phyloP scores from a whole-genome alignment of 2,329 filamentous ascomycete genomes.

The Arthrobotrys megalospora region DNA sequence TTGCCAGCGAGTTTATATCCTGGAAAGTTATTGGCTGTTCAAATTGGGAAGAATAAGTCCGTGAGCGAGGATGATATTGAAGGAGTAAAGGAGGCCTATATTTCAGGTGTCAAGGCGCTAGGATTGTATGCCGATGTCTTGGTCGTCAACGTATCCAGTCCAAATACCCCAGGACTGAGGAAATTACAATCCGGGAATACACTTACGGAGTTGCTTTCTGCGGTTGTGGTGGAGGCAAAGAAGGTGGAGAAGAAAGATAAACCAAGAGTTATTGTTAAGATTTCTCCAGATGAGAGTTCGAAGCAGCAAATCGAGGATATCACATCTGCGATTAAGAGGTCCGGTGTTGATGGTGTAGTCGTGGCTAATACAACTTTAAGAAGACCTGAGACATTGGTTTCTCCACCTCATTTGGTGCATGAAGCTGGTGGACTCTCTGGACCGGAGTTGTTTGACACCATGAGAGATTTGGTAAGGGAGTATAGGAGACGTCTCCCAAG shows the following conservation, averaged over 20 bases:
- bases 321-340: constrained; percentile 84
- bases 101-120: constrained; percentile 87
- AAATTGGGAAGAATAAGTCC: constrained; percentile 96
- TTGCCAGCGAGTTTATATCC: constrained; percentile 82
- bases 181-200: constrained; percentile 88
- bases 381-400: constrained; percentile 78
- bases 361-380: constrained; percentile 97
- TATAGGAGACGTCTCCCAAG: constrained; percentile 80
- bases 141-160: constrained; percentile 98
- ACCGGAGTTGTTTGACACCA: constrained; percentile 87
- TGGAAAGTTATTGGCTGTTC: constrained; percentile 86
- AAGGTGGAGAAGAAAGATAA: constrained; percentile 77
- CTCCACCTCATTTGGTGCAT: constrained; percentile 79
- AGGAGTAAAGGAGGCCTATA: constrained; percentile 83
- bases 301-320: constrained; percentile 89
- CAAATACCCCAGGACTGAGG: constrained; percentile 92
- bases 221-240: constrained; percentile 84
- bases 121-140: constrained; percentile 92
- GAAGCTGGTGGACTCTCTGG: constrained; percentile 87
- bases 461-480: constrained; percentile 81
- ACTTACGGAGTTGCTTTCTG: constrained; percentile 82
- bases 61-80: constrained; percentile 88
- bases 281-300: constrained; percentile 93
- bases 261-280: constrained; percentile 95
- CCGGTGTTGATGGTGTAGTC: constrained; percentile 93